These are phyloP conservation scores for Tulasnella sp. DNA, from an alignment of 768 basidiomycete species.

Conservation along the genomic window DNA sequence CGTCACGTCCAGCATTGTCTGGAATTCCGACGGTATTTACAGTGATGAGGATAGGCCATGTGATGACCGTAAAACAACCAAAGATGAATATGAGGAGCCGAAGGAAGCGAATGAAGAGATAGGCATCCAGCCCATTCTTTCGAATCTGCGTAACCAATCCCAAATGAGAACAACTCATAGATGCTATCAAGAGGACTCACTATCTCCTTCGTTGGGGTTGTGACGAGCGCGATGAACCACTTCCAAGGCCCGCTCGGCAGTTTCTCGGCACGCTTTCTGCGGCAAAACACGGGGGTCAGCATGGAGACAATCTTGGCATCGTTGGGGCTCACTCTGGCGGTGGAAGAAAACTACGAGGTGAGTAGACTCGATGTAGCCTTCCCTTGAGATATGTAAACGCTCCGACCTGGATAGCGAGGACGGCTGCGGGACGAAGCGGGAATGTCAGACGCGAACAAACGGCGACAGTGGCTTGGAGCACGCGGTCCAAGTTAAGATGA, in stretches of 20 bases:
- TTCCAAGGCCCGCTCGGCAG: slow-evolving; percentile 47
- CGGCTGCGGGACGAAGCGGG: slow-evolving; percentile 37
- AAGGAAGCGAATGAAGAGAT: slow-evolving; percentile 55
- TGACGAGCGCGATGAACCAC: slow-evolving; percentile 56
- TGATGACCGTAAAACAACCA: slow-evolving; percentile 62
- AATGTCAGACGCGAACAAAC: background rate
- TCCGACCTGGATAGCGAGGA: slow-evolving; percentile 53
- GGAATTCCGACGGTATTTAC: slow-evolving; percentile 54
- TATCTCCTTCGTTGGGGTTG: slow-evolving; percentile 52
- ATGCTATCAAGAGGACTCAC: slow-evolving; percentile 43
- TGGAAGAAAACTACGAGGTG: slow-evolving; percentile 64
- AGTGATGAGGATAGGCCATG: slow-evolving; percentile 65
- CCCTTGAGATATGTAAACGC: slow-evolving; percentile 63
- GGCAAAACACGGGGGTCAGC: slow-evolving; percentile 37
- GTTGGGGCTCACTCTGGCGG: slow-evolving; percentile 52
- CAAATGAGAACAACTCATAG: background rate
- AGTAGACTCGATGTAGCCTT: slow-evolving; percentile 58
- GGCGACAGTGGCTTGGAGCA: background rate
- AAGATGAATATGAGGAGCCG: slow-evolving; percentile 67
- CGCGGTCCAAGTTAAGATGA: background rate
- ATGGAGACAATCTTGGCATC: background rate
- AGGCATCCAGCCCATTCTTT: slow-evolving; percentile 71
- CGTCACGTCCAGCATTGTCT: slow-evolving; percentile 41
- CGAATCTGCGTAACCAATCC: slow-evolving; percentile 47
- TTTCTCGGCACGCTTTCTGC: slow-evolving; percentile 41